phyloP scores from a whole-genome alignment of 306 rosid genomes.

The Cucurbita maxima region DNA sequence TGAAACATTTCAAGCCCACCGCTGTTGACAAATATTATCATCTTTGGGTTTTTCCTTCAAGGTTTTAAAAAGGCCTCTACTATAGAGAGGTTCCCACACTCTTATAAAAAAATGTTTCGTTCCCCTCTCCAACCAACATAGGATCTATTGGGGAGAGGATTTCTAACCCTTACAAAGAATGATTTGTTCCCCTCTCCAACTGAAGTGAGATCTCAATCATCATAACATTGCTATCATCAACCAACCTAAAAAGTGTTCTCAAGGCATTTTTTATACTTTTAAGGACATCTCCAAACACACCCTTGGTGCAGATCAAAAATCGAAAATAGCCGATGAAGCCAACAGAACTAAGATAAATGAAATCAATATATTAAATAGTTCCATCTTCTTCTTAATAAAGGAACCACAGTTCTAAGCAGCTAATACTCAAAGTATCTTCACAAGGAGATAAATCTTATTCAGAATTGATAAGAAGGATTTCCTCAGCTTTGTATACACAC shows the following conservation, averaged over 20 bases:
- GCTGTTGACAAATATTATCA: no score
- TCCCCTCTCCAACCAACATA: no score
- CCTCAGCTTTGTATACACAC: not conserved
- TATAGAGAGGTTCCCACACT: no score
- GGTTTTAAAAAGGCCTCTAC: no score
- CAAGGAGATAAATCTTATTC: not conserved
- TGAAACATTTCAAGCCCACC: no score
- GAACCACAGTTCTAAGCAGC: not conserved
- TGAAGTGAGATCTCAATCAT: no score
- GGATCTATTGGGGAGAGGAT: no score
- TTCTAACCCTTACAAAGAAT: no score
- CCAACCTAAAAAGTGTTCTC: not conserved
- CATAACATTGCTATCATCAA: not conserved
- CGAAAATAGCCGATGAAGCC: not conserved
- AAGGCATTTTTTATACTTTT: not conserved
- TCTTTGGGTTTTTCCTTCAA: no score
- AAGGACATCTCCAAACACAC: not conserved
- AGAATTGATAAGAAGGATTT: not conserved
- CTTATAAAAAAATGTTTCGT: no score
- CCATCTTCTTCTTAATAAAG: not conserved
- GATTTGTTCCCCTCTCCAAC: no score
- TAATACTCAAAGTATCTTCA: not conserved
- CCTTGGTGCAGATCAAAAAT: not conserved
- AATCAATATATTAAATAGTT: not conserved
- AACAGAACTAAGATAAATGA: not conserved